A percentile compares a stretch with the other conserved stretches of the same genome.
These are phyloP conservation scores for Rhodotorula taiwanensis DNA, from an alignment of 768 basidiomycete species.

Conservation along the genomic window DNA sequence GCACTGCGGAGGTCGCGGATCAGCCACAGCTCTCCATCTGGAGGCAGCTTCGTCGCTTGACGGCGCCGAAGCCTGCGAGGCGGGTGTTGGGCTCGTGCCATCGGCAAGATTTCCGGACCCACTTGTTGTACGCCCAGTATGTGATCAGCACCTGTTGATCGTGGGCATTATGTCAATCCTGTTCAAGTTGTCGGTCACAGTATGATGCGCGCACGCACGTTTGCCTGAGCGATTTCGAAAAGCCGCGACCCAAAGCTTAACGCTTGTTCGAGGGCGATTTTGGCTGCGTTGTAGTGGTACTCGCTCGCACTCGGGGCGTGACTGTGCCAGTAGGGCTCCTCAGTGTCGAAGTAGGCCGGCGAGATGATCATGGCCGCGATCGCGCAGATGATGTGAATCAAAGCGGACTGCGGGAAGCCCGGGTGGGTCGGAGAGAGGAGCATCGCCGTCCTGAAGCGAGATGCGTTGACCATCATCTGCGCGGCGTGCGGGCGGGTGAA, in stretches of 20 bases:
- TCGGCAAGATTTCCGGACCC: no score
- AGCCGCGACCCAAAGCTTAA: no score
- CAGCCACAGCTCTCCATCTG: no score
- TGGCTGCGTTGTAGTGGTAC: conserved; percentile 9
- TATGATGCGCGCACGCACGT: conserved; percentile 3
- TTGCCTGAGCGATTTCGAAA: neutral
- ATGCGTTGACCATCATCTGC: conserved; percentile 27
- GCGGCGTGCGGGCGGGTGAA: conserved; percentile 23
- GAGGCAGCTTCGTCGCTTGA: no score
- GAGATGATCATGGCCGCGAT: conserved; percentile 25
- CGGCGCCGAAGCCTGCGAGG: no score
- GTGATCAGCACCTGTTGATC: no score
- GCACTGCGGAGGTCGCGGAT: no score
- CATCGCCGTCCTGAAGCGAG: conserved; percentile 15
- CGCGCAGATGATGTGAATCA: conserved; percentile 36
- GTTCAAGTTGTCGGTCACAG: no score
- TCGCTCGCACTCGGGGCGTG: conserved; percentile 13
- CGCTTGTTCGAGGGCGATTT: no score
- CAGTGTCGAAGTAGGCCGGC: conserved; percentile 11
- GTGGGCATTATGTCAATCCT: no score
- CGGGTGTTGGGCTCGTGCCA: no score
- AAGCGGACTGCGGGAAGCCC: conserved; percentile 27
- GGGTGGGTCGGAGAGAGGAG: conserved; percentile 22
- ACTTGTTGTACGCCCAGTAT: neutral
- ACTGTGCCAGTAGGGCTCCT: conserved; percentile 28